Percentiles rank a stretch among this genome's conserved stretches.
Evolutionary conservation across 192 early-diverging fungal genomes (phyloP).

Genomic region (Backusella mclennaniae): DNA sequence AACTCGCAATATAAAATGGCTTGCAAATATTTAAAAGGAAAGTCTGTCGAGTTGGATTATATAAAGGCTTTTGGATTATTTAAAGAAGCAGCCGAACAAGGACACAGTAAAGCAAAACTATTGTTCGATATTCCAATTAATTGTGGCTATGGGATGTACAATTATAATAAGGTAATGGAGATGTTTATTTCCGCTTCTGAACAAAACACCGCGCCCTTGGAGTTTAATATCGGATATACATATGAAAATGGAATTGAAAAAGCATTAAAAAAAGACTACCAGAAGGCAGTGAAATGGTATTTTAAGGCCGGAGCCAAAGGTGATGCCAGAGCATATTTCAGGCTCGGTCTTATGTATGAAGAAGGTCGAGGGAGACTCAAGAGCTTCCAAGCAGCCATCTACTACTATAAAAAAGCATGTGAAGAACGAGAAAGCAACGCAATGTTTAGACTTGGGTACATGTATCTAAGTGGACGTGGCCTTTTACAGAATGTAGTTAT

Average conservation of each 20-base stretch:
- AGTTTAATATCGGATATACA: not conserved
- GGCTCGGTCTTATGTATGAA: not conserved
- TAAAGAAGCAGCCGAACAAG: not conserved
- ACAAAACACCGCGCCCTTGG: not conserved
- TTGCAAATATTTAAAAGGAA: not conserved
- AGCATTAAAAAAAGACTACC: not conserved
- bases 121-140: not conserved
- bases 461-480: not conserved
- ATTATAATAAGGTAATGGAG: not conserved
- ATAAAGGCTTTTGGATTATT: not conserved
- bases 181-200: not conserved
- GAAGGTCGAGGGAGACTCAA: not conserved
- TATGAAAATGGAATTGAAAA: not conserved
- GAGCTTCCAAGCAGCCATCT: not conserved
- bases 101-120: not conserved
- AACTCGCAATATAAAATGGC: not conserved
- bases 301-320: not conserved
- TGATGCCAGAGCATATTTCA: not conserved
- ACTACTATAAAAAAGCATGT: not conserved
- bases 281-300: not conserved
- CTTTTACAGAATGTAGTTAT: not conserved
- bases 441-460: not conserved
- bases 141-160: not conserved
- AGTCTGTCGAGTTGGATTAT: not conserved
- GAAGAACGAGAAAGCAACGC: not conserved